A percentile compares a stretch with the other conserved stretches of the same genome.
phyloP scores from a whole-genome alignment of 2,329 filamentous ascomycete species.

The Fusarium pseudocircinatum region DNA sequence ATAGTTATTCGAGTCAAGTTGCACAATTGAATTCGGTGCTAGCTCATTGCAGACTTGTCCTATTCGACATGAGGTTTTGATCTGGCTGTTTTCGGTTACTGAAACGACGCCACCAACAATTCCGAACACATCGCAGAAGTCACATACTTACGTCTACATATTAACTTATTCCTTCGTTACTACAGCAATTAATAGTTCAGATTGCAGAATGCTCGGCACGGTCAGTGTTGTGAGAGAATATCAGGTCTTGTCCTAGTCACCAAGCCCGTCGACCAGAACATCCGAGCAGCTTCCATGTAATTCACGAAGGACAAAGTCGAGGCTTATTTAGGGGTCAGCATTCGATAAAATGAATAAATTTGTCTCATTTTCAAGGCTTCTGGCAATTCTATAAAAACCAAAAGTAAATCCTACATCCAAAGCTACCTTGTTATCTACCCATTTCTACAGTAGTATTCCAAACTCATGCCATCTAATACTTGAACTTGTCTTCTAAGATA shows the following conservation, averaged over 20 bases:
- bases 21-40: neutral
- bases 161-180: rapidly evolving
- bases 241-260: no score
- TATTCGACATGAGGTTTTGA: no score
- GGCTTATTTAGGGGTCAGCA: rapidly evolving
- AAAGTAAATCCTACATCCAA: neutral
- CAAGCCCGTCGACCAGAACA: neutral
- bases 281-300: neutral
- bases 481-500: neutral
- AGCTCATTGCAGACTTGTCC: neutral
- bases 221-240: no score
- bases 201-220: no score
- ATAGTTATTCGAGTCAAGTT: neutral
- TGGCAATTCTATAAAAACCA: neutral
- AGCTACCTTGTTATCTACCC: neutral
- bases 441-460: neutral
- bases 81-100: neutral
- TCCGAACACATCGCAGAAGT: neutral
- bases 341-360: neutral
- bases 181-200: neutral
- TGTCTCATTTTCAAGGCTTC: no score
- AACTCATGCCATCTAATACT: neutral
- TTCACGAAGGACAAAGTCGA: neutral
- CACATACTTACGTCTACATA: neutral
- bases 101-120: neutral